Conservation (phyloP, 257 asterid genomes). For the Capsicum pubescens region DNA sequence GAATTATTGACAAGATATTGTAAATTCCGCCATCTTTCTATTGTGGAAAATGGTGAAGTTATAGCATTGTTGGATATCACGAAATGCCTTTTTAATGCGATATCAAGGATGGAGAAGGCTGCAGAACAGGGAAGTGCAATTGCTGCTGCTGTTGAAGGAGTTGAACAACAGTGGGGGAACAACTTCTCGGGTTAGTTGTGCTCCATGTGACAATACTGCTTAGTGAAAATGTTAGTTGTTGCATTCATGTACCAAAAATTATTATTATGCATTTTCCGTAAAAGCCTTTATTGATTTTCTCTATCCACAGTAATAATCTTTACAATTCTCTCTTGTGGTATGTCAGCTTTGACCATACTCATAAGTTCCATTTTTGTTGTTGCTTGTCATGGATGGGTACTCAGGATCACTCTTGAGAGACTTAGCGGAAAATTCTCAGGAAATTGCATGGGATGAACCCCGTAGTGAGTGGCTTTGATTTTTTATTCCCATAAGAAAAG, state of each 20-base stretch:
- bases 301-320: background rate
- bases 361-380: background rate
- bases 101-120: slow-evolving; percentile 97
- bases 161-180: slow-evolving; percentile 90
- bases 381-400: background rate
- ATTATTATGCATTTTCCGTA: background rate
- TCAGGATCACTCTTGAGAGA: background rate
- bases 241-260: background rate
- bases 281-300: background rate
- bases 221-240: background rate
- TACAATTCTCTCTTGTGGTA: background rate
- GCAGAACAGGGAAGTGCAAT: slow-evolving; percentile 98
- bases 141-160: slow-evolving; percentile 99
- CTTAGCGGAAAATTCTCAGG: background rate
- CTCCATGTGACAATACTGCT: background rate
- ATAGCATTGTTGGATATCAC: slow-evolving; percentile 91
- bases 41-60: slow-evolving; percentile 99
- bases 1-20: no score
- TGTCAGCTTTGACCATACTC: background rate
- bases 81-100: slow-evolving; percentile 95
- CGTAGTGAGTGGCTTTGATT: no score
- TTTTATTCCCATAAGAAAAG: no score
- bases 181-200: slow-evolving; percentile 72
- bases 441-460: no score
- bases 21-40: slow-evolving; percentile 89